These are phyloP conservation scores for Metschnikowia similis DNA, from an alignment of 805 yeast genomes.

Conservation along the genomic window DNA sequence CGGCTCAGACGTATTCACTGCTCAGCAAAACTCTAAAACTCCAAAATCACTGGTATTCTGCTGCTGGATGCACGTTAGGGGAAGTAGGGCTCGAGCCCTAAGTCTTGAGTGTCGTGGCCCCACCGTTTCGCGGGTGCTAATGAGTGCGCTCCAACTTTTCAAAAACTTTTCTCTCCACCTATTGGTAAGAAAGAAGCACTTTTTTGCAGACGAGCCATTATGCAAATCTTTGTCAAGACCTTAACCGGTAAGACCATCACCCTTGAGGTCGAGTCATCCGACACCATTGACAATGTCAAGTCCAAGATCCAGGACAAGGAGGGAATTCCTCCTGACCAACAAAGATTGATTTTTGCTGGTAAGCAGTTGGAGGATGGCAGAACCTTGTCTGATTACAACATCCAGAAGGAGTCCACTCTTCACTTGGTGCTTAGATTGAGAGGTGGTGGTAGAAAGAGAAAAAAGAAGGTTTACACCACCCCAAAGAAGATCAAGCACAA, in stretches of 20 bases:
- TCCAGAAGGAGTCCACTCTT: constrained; percentile 98
- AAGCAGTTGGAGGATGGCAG: constrained; percentile 99
- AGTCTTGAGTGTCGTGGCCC: not conserved
- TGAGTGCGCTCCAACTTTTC: constrained; percentile 1
- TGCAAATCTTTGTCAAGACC: constrained; percentile 99
- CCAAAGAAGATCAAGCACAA: constrained; percentile 99
- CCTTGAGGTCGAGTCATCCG: constrained; percentile 98
- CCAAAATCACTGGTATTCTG: too few species aligned
- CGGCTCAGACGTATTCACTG: too few species aligned
- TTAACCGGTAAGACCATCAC: constrained; percentile 99
- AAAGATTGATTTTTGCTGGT: constrained; percentile 99
- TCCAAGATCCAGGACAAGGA: constrained; percentile 98
- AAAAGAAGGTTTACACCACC: constrained; percentile 99
- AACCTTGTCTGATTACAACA: constrained; percentile 98
- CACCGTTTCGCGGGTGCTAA: not conserved
- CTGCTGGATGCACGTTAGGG: not conserved
- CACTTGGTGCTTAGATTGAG: constrained; percentile 96
- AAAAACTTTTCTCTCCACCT: constrained; percentile 10
- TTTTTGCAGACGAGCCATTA: constrained; percentile 41
- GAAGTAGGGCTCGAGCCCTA: constrained; percentile 16
- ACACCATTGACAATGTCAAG: constrained; percentile 98
- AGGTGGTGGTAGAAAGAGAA: constrained; percentile 94
- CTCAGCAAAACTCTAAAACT: too few species aligned
- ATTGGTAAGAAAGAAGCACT: constrained; percentile 48
- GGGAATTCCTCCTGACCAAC: constrained; percentile 99